Percentiles rank a stretch among this genome's conserved stretches.
These are phyloP conservation scores for Thinopyrum elongatum DNA, from an alignment of 176 grass and related monocot species.

Conservation along the genomic window DNA sequence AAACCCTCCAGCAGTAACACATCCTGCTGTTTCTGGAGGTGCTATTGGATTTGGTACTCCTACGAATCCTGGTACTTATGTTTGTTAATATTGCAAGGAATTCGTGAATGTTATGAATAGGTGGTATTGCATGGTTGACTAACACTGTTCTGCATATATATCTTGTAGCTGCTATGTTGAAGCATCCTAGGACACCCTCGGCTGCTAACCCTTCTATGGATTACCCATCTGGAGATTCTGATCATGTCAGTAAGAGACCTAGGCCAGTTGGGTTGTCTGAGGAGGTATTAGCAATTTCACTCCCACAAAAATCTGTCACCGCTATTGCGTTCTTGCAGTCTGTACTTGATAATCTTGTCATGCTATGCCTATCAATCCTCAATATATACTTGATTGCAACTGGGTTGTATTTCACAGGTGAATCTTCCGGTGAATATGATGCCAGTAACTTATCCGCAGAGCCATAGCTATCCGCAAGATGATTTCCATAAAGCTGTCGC, in stretches of 20 bases:
- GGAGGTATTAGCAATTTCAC: conserved; percentile 56
- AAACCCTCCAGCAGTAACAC: conserved; percentile 74
- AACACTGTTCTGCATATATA: conserved; percentile 6
- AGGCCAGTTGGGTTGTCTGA: conserved; percentile 92
- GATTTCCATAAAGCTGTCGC: conserved; percentile 90
- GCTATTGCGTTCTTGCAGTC: conserved; percentile 21
- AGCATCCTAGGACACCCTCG: conserved; percentile 86
- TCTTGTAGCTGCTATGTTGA: conserved; percentile 71
- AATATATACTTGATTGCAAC: conserved; percentile 12
- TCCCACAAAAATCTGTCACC: conserved; percentile 7
- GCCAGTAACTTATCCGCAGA: conserved; percentile 78
- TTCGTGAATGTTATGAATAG: conserved; percentile 18
- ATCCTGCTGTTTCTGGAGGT: conserved; percentile 82
- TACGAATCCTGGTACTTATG: conserved; percentile 78
- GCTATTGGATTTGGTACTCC: conserved; percentile 89
- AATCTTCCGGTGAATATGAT: conserved; percentile 91
- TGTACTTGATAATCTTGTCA: neutral
- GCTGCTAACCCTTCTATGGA: conserved; percentile 69
- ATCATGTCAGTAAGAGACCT: conserved; percentile 79
- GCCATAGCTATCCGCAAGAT: conserved; percentile 74
- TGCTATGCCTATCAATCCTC: neutral
- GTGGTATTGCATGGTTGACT: neutral
- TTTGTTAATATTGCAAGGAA: conserved; percentile 29
- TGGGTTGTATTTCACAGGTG: conserved; percentile 51
- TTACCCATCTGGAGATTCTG: conserved; percentile 91